Conservation (phyloP, 129 eudicot species). For the Flaveria robusta region DNA sequence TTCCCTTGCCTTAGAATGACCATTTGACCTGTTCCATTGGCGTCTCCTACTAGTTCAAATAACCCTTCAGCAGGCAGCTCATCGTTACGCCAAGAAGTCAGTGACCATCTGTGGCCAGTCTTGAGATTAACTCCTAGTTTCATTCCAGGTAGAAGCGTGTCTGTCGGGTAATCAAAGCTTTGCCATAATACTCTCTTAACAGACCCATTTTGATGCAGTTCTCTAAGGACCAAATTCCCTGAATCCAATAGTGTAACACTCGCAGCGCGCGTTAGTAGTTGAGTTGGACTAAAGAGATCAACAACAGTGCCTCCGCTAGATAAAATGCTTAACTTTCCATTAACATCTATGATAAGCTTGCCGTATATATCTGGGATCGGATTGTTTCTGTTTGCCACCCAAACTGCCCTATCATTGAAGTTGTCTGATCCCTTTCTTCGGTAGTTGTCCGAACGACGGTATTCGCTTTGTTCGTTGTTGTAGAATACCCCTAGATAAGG, state of each 20-base stretch:
- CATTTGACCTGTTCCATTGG: slow-evolving; percentile 26
- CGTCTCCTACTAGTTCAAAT: slow-evolving; percentile 19
- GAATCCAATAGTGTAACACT: slow-evolving; percentile 25
- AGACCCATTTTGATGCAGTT: slow-evolving; percentile 30
- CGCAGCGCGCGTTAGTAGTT: not conserved
- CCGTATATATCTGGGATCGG: slow-evolving; percentile 32
- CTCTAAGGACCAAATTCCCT: slow-evolving; percentile 35
- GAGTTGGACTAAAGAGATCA: slow-evolving; percentile 5
- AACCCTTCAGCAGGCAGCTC: not conserved
- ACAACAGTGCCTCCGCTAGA: slow-evolving; percentile 11
- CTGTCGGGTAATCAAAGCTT: slow-evolving; percentile 42
- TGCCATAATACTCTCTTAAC: slow-evolving; percentile 38
- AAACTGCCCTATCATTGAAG: slow-evolving; percentile 21
- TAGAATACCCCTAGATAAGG: slow-evolving; percentile 47
- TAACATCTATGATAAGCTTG: slow-evolving; percentile 17
- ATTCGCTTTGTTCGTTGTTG: not conserved
- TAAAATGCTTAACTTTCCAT: slow-evolving; percentile 30
- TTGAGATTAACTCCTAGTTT: slow-evolving; percentile 39
- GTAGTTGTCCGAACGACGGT: not conserved
- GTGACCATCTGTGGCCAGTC: slow-evolving; percentile 43
- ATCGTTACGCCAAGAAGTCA: slow-evolving; percentile 23
- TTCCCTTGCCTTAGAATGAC: slow-evolving; percentile 33
- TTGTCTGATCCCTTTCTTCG: not conserved
- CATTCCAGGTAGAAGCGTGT: slow-evolving; percentile 40
- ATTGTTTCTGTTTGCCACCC: slow-evolving; percentile 53